Evolutionary conservation across 106 monocot species (phyloP).

Genomic region (Gastrodia elata): DNA sequence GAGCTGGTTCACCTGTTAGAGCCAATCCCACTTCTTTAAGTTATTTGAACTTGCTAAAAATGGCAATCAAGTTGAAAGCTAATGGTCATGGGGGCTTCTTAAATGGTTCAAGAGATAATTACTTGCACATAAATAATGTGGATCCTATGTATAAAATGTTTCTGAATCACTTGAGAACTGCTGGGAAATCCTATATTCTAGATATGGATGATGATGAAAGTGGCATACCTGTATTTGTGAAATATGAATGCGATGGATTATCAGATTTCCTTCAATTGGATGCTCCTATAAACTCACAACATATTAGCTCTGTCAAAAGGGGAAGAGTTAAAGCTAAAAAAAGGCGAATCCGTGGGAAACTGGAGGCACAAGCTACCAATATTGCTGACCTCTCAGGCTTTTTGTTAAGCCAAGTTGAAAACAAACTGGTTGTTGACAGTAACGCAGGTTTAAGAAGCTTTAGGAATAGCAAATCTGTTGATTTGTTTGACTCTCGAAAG

Average conservation of each 20-base stretch:
- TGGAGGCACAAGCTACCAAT: not conserved
- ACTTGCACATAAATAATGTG: not conserved
- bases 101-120: not conserved
- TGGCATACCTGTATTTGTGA: slow-evolving; percentile 19
- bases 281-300: not conserved
- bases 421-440: not conserved
- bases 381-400: not conserved
- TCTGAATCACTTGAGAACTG: slow-evolving; percentile 36
- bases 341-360: not conserved
- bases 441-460: slow-evolving; percentile 13
- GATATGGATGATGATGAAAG: slow-evolving; percentile 31
- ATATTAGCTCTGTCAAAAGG: not conserved
- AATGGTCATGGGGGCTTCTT: slow-evolving; percentile 16
- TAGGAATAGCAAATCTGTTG: not conserved
- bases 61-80: slow-evolving; percentile 16
- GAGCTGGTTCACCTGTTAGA: not conserved
- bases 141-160: slow-evolving; percentile 45
- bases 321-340: not conserved
- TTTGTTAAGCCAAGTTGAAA: not conserved
- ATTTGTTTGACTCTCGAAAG: not conserved
- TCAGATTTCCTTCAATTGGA: not conserved
- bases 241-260: slow-evolving; percentile 24
- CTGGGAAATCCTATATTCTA: slow-evolving; percentile 42
- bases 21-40: not conserved
- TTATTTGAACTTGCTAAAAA: slow-evolving; percentile 1